Base-by-base conservation (phyloP, 2,329 filamentous ascomycete genomes). In the Clarireedia hainanense region DNA sequence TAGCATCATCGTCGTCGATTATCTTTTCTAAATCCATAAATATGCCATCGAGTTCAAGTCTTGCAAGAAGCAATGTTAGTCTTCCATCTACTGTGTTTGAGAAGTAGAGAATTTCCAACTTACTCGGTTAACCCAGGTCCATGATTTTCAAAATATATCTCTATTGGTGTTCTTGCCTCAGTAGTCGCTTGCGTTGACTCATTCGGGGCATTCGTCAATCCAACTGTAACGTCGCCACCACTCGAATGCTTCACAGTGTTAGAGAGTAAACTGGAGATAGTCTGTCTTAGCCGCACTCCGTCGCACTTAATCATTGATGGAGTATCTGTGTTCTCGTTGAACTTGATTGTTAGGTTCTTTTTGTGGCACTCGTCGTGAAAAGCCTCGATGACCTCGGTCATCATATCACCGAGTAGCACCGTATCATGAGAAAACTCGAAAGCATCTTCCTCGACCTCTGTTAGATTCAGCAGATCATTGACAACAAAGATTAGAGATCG, bases 401-500 rank as follows among this genome's bases (percentile, higher is more conserved):
- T 76, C 1, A 88, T 92, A 0, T 75, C 73, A 15, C 74, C 73
- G 4, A 96, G 75, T 64, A 95, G 83, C 48, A 96, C 91, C 0
- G 84, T 72, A 65, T 96, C 91, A 57, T 91, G 85, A 62, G 90
- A 92, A 66, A 91, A 80, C 2, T 95, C 73, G 1, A 84, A 79
- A 47, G 86, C 85, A 0, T 90, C 89, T 68, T 91, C 87, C 68
- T 96, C 91, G 0, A 88, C 87, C 66, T 95, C 92, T 0, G 91
- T 95, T 26, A 96, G 74, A 67, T 95, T 91, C 0, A 96, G 76
- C 1, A 96, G 76, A 68, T 96, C 91, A 61, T 96, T 96, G 72
- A 96, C 95, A 10, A 95, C 90, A 67, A 95, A 95, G 3, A 96
- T 92, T 26, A 96, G 74, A 0, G 90, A 95, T 66, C 95, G 95